Percentiles rank a stretch among this genome's conserved stretches.
Evolutionary conservation across 2,329 filamentous ascomycete species (phyloP).

Genomic region (Alternaria brassicae): DNA sequence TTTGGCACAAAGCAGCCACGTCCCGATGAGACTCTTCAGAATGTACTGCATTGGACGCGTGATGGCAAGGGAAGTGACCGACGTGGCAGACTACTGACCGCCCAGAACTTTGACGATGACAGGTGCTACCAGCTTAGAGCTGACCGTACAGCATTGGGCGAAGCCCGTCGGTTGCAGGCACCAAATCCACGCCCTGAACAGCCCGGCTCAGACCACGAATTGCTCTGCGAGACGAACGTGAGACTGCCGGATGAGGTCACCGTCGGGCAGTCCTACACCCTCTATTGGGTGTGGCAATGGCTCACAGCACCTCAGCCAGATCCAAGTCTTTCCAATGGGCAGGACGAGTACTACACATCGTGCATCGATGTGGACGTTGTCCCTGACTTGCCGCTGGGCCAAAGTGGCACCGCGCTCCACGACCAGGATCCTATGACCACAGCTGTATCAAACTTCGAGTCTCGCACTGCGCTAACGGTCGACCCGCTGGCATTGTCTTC

Average conservation of each 20-base stretch:
- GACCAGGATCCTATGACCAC: slow-evolving; percentile 46
- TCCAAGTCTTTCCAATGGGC: slow-evolving; percentile 50
- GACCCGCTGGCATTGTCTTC: too few relatives aligned
- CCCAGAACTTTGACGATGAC: slow-evolving; percentile 80
- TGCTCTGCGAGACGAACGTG: slow-evolving; percentile 76
- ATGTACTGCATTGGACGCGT: slow-evolving; percentile 4
- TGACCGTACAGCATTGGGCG: slow-evolving; percentile 63
- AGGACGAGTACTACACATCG: slow-evolving; percentile 42
- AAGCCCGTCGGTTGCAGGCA: slow-evolving; percentile 63
- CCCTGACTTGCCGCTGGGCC: too few relatives aligned
- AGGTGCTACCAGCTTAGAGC: slow-evolving; percentile 81
- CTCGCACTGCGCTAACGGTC: background rate
- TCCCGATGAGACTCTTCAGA: background rate
- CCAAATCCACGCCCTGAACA: slow-evolving; percentile 60
- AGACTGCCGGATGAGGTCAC: slow-evolving; percentile 71
- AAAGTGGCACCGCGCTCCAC: slow-evolving; percentile 15
- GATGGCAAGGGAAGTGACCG: slow-evolving; percentile 1
- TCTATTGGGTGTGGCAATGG: slow-evolving; percentile 97
- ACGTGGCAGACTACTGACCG: background rate
- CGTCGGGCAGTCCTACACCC: slow-evolving; percentile 69
- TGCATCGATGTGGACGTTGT: too few relatives aligned
- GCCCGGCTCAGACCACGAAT: slow-evolving; percentile 25
- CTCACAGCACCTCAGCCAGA: slow-evolving; percentile 58
- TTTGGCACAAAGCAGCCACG: slow-evolving; percentile 6
- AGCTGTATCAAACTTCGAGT: background rate